Conservation (phyloP, 2,329 filamentous ascomycete genomes). For the Aspergillus latus region DNA sequence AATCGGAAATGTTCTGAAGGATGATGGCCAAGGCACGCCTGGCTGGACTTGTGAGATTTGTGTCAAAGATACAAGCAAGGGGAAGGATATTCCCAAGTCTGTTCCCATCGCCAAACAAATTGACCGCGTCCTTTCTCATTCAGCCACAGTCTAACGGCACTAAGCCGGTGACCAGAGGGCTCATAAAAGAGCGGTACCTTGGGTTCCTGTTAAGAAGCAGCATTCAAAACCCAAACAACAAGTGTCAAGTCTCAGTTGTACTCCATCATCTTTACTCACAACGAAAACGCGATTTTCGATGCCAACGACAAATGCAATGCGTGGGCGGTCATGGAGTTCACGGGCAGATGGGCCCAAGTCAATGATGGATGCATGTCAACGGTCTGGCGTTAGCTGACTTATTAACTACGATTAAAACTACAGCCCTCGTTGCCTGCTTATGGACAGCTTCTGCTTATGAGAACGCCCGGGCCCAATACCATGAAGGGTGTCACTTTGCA, state of each 20-base stretch:
- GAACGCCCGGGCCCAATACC: no score
- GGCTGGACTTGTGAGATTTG: slow-evolving; percentile 12
- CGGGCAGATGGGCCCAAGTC: slow-evolving; percentile 20
- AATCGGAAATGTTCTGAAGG: not conserved
- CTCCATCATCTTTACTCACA: slow-evolving; percentile 22
- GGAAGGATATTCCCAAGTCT: not conserved
- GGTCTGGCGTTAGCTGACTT: not conserved
- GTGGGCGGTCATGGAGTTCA: slow-evolving; percentile 22
- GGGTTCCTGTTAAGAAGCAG: slow-evolving; percentile 10
- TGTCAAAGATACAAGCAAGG: not conserved
- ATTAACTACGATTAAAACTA: not conserved
- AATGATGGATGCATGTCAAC: slow-evolving; percentile 13
- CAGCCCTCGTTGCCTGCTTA: slow-evolving; percentile 23
- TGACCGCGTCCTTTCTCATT: slow-evolving; percentile 20
- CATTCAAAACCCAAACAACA: not conserved
- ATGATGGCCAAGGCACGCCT: not conserved
- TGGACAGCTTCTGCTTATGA: not conserved
- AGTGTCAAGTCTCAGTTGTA: slow-evolving; percentile 28
- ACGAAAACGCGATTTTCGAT: not conserved
- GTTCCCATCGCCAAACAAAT: slow-evolving; percentile 8
- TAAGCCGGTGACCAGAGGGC: not conserved
- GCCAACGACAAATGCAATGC: slow-evolving; percentile 25
- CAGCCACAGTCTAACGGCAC: slow-evolving; percentile 19
- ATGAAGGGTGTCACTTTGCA: no score
- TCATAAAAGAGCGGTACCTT: slow-evolving; percentile 12